Base-by-base conservation (phyloP, 768 basidiomycete species). In the Russula dissimulans region DNA sequence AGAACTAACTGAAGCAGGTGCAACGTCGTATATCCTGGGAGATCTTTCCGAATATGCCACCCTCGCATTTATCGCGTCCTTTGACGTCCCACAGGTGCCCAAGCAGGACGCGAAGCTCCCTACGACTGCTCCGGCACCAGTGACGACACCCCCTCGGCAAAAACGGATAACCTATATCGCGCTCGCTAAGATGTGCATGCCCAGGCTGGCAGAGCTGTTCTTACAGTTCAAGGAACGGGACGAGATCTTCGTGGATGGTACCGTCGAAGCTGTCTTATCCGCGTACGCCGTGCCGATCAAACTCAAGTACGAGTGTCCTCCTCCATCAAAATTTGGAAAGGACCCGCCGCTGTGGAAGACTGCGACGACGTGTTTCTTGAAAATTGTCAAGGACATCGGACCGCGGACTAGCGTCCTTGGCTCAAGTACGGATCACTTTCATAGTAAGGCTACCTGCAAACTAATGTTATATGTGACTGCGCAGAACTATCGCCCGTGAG, bases 281-380 rank as follows among this genome's bases (percentile, higher is more conserved):
- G 87, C 93, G 0, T 94, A 90, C 67, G 83, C 89, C 4, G 86
- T 95, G 36, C 94, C 95, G 2, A 84, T 97, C 70, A 93, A 94
- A 68, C 75, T 98, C 64, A 95, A 95, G 72, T 95, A 97, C 64
- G 92, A 95, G 39, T 97, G 95, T 70, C 95, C 95, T 0, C 75
- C 89, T 0, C 81, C 95, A 0, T 92, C 88, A 43, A 93, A 87
- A 69, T 91, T 84, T 68, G 92, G 91, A 3, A 86, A 90, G 56
- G 95, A 95, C 67, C 74, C 72, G 22, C 93, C 95, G 0, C 74
- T 99, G 3, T 98, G 95, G 95, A 95, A 94, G 74, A 94, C 92
- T 0, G 95, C 93, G n/a, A 92, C 89, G 2, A 81, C 78, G 14
- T 84, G 78, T 67, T 91, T 91, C 71, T 74, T 94, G 67, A 76